Conservation (phyloP, 1,139 yeast species). For the Yamadazyma trypodendri region DNA sequence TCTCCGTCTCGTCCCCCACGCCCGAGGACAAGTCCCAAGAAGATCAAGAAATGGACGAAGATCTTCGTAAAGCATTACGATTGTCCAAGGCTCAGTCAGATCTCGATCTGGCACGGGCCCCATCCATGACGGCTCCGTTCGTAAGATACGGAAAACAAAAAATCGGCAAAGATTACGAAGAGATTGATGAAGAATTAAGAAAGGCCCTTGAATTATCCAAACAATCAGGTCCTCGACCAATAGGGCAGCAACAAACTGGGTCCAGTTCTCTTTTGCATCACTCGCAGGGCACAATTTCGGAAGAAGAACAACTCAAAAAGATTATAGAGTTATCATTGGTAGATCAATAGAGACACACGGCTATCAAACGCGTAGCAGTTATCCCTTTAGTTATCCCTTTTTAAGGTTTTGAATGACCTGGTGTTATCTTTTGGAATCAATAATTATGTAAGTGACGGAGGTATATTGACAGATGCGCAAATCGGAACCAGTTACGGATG, state of each 20-base stretch:
- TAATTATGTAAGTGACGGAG: too few relatives aligned
- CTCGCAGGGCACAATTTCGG: slow-evolving; percentile 9
- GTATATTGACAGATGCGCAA: too few relatives aligned
- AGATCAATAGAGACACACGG: slow-evolving; percentile 14
- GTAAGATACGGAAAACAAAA: not conserved
- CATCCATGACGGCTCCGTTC: not conserved
- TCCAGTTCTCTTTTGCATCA: not conserved
- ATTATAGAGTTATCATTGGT: slow-evolving; percentile 17
- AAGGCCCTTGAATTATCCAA: slow-evolving; percentile 24
- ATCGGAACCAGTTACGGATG: too few relatives aligned
- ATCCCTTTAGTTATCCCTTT: too few relatives aligned
- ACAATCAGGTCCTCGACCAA: slow-evolving; percentile 2
- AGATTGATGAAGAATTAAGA: slow-evolving; percentile 15
- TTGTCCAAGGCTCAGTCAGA: slow-evolving; percentile 21
- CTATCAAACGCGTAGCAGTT: too few relatives aligned
- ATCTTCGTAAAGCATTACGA: slow-evolving; percentile 24
- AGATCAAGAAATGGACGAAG: slow-evolving; percentile 26
- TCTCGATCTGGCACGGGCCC: not conserved
- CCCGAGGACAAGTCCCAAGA: not conserved
- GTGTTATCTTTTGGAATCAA: too few relatives aligned
- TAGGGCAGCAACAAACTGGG: not conserved
- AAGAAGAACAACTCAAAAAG: slow-evolving; percentile 18
- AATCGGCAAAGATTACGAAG: not conserved
- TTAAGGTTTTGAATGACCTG: too few relatives aligned
- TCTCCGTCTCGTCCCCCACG: not conserved